A percentile compares a stretch with the other conserved stretches of the same genome.
These are phyloP conservation scores for Aquilaria yunnanensis DNA, from an alignment of 345 rosid species.

Conservation along the genomic window DNA sequence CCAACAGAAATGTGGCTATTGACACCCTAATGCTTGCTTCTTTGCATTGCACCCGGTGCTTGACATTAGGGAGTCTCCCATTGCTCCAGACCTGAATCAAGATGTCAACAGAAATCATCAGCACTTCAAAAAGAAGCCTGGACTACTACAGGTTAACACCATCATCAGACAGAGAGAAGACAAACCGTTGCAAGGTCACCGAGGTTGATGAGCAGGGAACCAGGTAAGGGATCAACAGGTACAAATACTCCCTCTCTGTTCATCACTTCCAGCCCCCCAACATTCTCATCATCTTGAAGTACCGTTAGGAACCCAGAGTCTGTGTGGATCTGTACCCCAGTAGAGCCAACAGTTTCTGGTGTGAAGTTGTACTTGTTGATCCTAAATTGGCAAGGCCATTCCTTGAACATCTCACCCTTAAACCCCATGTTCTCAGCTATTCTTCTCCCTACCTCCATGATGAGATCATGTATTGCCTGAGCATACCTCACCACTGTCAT, in stretches of 20 bases:
- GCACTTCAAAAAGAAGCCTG: not conserved
- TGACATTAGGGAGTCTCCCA: constrained; percentile 59
- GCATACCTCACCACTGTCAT: constrained; percentile 56
- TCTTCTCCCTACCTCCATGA: constrained; percentile 42
- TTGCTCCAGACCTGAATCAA: constrained; percentile 59
- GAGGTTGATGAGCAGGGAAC: constrained; percentile 70
- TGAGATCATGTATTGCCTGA: constrained; percentile 40
- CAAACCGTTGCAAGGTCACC: constrained; percentile 63
- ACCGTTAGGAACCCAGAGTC: constrained; percentile 73
- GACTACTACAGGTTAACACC: too few species aligned
- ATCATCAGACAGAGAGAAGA: not conserved
- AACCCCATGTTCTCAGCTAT: constrained; percentile 53
- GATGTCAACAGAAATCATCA: not conserved
- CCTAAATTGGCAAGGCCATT: constrained; percentile 83
- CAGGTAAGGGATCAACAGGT: constrained; percentile 51
- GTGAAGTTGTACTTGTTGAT: constrained; percentile 74
- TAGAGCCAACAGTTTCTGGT: constrained; percentile 53
- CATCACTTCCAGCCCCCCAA: constrained; percentile 74
- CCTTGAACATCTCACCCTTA: constrained; percentile 30
- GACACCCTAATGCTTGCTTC: constrained; percentile 48
- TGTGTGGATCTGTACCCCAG: constrained; percentile 72
- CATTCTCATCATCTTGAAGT: constrained; percentile 76
- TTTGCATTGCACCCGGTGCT: constrained; percentile 71
- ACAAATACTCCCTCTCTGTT: constrained; percentile 39
- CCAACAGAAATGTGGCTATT: constrained; percentile 67